Conservation (phyloP, 176 grass and related monocot genomes). For the Cocos nucifera region DNA sequence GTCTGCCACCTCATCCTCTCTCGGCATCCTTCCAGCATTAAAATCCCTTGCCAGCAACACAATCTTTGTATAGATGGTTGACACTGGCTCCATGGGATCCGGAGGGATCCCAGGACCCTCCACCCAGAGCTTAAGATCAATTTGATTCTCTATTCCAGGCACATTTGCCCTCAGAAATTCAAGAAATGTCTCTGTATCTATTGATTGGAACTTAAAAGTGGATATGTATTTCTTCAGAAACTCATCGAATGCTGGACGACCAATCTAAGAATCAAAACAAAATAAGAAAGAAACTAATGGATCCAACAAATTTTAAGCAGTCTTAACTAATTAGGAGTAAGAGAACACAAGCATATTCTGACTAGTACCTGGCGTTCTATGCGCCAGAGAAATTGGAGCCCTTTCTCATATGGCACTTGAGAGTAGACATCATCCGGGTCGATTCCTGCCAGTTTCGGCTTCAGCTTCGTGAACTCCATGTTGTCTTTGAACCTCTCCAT, state of each 20-base stretch:
- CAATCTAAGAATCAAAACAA: slow-evolving; percentile 52
- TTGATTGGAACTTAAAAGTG: slow-evolving; percentile 91
- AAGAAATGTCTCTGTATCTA: slow-evolving; percentile 85
- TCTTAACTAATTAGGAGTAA: slow-evolving; percentile 6
- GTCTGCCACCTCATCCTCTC: slow-evolving; percentile 76
- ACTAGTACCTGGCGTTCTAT: slow-evolving; percentile 72
- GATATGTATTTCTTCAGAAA: slow-evolving; percentile 92
- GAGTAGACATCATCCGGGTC: slow-evolving; percentile 88
- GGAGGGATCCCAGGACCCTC: slow-evolving; percentile 79
- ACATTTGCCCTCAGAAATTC: slow-evolving; percentile 73
- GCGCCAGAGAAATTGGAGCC: slow-evolving; percentile 90
- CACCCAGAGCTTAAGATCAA: slow-evolving; percentile 65
- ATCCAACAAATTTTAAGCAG: neutral
- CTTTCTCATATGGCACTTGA: slow-evolving; percentile 91
- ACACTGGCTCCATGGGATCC: slow-evolving; percentile 96
- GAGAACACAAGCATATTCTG: neutral
- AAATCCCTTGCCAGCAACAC: slow-evolving; percentile 62
- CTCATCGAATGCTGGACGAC: slow-evolving; percentile 70
- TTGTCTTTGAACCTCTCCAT: slow-evolving; percentile 93
- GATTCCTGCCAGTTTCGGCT: slow-evolving; percentile 69
- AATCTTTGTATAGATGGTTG: slow-evolving; percentile 69
- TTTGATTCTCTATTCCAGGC: slow-evolving; percentile 73
- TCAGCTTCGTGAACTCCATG: slow-evolving; percentile 95
- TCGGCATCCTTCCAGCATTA: slow-evolving; percentile 68
- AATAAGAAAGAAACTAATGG: neutral